Evolutionary conservation across 192 early-diverging fungal genomes (phyloP).

Genomic region (Gamsiella multidivaricata): DNA sequence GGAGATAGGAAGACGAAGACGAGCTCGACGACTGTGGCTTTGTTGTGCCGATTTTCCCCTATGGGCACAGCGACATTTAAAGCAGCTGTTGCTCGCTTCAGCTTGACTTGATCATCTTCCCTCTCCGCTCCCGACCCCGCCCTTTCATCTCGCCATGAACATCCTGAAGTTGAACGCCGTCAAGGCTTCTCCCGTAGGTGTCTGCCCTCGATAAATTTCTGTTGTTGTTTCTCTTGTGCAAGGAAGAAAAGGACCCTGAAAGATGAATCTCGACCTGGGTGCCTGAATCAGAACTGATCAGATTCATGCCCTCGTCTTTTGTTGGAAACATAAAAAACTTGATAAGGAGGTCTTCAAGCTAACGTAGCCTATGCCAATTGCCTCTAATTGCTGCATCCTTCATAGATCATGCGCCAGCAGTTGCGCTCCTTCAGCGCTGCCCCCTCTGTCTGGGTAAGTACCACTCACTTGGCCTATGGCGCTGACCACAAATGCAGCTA

Average conservation of each 20-base stretch:
- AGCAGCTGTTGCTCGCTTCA: background rate
- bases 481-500: too few relatives aligned
- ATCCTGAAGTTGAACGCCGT: slow-evolving; percentile 54
- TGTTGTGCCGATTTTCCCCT: slow-evolving; percentile 10
- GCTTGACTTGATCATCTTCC: slow-evolving; percentile 3
- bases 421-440: slow-evolving; percentile 50
- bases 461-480: too few relatives aligned
- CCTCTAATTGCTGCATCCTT: too few relatives aligned
- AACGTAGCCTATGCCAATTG: too few relatives aligned
- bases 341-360: too few relatives aligned
- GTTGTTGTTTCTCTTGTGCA: background rate
- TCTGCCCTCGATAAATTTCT: too few relatives aligned
- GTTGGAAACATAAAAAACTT: too few relatives aligned
- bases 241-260: background rate
- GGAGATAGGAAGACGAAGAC: background rate
- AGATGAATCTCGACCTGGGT: too few relatives aligned
- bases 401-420: slow-evolving; percentile 52
- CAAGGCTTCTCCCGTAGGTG: slow-evolving; percentile 49
- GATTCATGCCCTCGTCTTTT: too few relatives aligned
- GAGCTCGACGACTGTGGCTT: background rate
- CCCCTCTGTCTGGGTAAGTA: slow-evolving; percentile 51
- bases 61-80: background rate
- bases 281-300: too few relatives aligned
- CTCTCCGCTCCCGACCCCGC: background rate
- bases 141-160: slow-evolving; percentile 30